phyloP scores from a whole-genome alignment of 2,329 filamentous ascomycete species.

The Aureobasidium pullulans region DNA sequence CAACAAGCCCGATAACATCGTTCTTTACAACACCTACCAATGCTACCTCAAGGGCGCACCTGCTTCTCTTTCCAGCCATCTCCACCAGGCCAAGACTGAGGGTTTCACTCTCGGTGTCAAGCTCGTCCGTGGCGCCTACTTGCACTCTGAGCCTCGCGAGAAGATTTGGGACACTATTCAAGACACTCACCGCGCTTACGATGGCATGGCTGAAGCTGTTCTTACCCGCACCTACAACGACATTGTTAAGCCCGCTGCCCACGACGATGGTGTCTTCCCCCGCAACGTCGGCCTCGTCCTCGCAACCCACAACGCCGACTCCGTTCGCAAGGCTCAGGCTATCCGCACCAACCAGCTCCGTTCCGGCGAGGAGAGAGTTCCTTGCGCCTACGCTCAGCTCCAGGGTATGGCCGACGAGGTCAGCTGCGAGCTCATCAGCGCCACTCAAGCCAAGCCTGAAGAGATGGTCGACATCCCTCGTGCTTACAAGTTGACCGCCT shows the following conservation, averaged over 20 bases:
- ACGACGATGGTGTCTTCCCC: slow-evolving; percentile 29
- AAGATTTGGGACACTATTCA: slow-evolving; percentile 49
- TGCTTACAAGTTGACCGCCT: slow-evolving; percentile 51
- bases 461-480: slow-evolving; percentile 35
- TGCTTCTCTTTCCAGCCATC: slow-evolving; percentile 36
- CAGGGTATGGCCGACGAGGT: slow-evolving; percentile 96
- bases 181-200: slow-evolving; percentile 56
- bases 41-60: slow-evolving; percentile 47
- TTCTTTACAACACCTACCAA: slow-evolving; percentile 64
- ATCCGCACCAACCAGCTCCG: slow-evolving; percentile 41
- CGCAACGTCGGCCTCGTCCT: slow-evolving; percentile 55
- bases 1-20: slow-evolving; percentile 53
- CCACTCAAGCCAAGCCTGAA: slow-evolving; percentile 31
- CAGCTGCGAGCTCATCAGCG: slow-evolving; percentile 49
- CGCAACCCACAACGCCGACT: slow-evolving; percentile 74
- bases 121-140: slow-evolving; percentile 51
- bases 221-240: slow-evolving; percentile 56
- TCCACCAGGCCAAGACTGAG: slow-evolving; percentile 38
- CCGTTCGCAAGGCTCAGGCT: slow-evolving; percentile 50
- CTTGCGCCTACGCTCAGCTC: slow-evolving; percentile 65
- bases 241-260: slow-evolving; percentile 39
- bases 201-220: slow-evolving; percentile 61
- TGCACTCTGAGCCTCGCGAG: slow-evolving; percentile 41
- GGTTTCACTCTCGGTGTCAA: slow-evolving; percentile 50
- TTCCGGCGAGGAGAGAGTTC: slow-evolving; percentile 35